Base-by-base conservation (phyloP, 306 rosid species). In the Castanospermum australe region DNA sequence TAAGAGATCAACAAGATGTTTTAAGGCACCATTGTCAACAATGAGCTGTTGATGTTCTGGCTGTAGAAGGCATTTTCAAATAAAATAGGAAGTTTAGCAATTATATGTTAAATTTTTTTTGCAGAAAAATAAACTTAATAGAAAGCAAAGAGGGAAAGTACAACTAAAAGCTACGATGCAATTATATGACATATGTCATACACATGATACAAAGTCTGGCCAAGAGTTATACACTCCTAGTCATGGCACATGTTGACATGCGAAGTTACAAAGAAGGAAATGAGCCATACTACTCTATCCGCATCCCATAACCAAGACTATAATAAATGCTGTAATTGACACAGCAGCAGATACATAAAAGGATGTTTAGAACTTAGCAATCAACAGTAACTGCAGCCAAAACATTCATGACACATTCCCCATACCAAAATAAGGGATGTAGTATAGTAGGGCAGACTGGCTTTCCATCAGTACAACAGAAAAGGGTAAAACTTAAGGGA, bases 21-120 rank as follows among this genome's bases (percentile, higher is more conserved):
- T 80, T 71, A 95, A 81, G 35, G 97, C 98, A 62, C 98, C 98
- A 66, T 76, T 81, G 80, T 95, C 96, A 78, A 95, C 99, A 66
- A 95, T 93, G 71, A 93, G 92, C 50, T 92, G 99, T 71, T 95
- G 99, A 79, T 95, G 98, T 86, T 95, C 99, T 14, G 98, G 99
- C 99, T 95, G 98, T 89, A 83, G 74, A 81, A 80, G 84, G 74
- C 80, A 80, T 78, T 78, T 48, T 56, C 71, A 77, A 66, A 79
- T 22, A 67, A 50, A 75, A 54, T 14, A 67, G 76, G 20, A 41
- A 51, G 82, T 57, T 89, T 81, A 93, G 88, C 83, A 62, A 77
- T 66, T 75, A 38, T 61, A 74, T 5, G 9, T 33, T 67, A n/a
- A n/a, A n/a, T n/a, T 2, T 50, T 11, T 15, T 18, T 51, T 52